Conservation (phyloP, 2,329 filamentous ascomycete genomes). For the Fusarium sarcochroum region DNA sequence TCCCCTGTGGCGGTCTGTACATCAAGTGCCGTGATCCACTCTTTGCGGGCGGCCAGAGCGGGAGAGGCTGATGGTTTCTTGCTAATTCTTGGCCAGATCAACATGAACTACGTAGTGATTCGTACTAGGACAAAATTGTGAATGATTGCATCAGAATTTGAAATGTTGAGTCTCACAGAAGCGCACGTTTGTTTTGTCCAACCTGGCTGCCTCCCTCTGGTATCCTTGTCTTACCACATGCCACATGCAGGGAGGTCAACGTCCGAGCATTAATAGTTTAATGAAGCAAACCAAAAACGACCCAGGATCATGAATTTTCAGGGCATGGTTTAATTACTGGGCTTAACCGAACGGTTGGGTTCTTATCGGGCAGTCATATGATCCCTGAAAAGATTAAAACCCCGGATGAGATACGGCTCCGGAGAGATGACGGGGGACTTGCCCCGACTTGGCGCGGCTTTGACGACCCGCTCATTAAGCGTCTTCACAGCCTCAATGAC, state of each 20-base stretch:
- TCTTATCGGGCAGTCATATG: conserved; percentile 26
- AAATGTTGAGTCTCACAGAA: conserved; percentile 7
- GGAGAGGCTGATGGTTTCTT: conserved; percentile 40
- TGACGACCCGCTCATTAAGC: conserved; percentile 14
- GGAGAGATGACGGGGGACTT: background rate
- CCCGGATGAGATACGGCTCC: conserved; percentile 16
- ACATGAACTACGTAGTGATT: background rate
- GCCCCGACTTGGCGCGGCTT: conserved; percentile 40
- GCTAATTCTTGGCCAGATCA: conserved; percentile 23
- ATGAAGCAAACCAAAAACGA: background rate
- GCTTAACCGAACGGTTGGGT: conserved; percentile 47
- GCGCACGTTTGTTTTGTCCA: conserved; percentile 4
- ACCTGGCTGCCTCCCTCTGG: conserved; percentile 14
- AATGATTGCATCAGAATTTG: conserved; percentile 2
- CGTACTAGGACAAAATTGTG: too few species aligned
- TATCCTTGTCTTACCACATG: conserved; percentile 25
- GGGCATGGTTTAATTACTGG: conserved; percentile 44
- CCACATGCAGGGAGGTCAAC: conserved; percentile 15
- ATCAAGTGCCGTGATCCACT: conserved; percentile 42
- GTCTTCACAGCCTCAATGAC: conserved; percentile 33
- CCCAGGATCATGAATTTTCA: background rate
- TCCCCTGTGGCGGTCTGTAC: conserved; percentile 21
- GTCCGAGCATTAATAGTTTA: background rate
- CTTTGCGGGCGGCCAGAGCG: conserved; percentile 29
- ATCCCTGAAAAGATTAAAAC: conserved; percentile 6